Evolutionary conservation across 495 filamentous ascomycete species (phyloP).

Genomic region (Podospora sp.): DNA sequence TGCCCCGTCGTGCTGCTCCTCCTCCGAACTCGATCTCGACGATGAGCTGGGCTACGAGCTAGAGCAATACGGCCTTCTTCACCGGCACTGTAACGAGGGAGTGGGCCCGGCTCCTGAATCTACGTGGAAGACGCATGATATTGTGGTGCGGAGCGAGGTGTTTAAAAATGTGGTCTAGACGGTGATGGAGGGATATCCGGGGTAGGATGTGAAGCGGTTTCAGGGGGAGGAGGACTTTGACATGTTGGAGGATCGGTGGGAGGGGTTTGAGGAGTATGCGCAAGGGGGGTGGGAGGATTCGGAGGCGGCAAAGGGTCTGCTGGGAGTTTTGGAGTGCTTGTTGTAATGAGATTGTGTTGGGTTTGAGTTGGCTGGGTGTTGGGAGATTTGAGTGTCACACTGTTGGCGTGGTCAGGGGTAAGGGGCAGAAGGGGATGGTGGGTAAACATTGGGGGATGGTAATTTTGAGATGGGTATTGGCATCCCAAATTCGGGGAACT

Average conservation of each 20-base stretch:
- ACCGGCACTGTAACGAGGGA: background rate
- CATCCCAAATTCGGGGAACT: too few species aligned
- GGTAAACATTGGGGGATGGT: too few species aligned
- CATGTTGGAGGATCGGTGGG: background rate
- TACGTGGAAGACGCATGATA: background rate
- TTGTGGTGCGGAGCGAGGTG: background rate
- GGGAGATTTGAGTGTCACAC: background rate
- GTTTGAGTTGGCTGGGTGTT: background rate
- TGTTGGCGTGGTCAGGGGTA: too few species aligned
- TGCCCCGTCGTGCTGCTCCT: background rate
- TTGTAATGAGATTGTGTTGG: background rate
- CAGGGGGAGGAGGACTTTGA: background rate
- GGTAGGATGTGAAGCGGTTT: background rate
- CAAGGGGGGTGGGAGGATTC: background rate
- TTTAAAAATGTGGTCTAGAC: background rate
- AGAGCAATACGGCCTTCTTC: background rate
- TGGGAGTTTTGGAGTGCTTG: background rate
- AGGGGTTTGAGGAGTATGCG: background rate
- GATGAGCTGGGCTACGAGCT: background rate
- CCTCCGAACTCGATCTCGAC: background rate
- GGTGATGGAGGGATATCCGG: background rate
- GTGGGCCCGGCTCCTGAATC: background rate
- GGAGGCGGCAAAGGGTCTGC: background rate
- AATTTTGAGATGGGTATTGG: too few species aligned
- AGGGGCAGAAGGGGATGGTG: too few species aligned